Evolutionary conservation across 495 filamentous ascomycete genomes (phyloP).

Genomic region (Aspergillus campestris): DNA sequence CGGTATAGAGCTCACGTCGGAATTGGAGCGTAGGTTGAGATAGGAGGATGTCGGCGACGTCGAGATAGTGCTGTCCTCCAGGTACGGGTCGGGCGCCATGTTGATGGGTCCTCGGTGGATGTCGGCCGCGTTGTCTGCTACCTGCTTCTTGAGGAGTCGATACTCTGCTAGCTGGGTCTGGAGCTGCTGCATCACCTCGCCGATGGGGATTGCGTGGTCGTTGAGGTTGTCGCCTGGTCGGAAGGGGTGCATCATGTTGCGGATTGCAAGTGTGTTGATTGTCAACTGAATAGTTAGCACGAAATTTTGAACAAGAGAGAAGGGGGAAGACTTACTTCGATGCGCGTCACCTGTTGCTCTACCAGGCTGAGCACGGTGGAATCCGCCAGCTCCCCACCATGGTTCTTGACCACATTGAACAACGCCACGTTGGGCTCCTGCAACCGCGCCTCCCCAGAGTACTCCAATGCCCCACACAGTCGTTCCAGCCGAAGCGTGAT

Average conservation of each 20-base stretch:
- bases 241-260: slow-evolving; percentile 54
- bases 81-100: slow-evolving; percentile 10
- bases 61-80: slow-evolving; percentile 19
- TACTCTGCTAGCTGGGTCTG: slow-evolving; percentile 43
- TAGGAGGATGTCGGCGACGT: neutral
- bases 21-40: too few relatives aligned
- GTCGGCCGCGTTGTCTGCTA: slow-evolving; percentile 25
- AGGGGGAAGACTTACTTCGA: slow-evolving; percentile 61
- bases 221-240: slow-evolving; percentile 32
- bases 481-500: slow-evolving; percentile 84
- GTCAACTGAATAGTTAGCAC: slow-evolving; percentile 42
- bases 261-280: slow-evolving; percentile 55
- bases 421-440: slow-evolving; percentile 72
- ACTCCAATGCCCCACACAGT: slow-evolving; percentile 79
- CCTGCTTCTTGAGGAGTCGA: slow-evolving; percentile 39
- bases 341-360: slow-evolving; percentile 87
- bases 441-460: slow-evolving; percentile 44
- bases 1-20: too few relatives aligned
- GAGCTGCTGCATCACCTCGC: slow-evolving; percentile 39
- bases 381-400: slow-evolving; percentile 82
- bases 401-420: slow-evolving; percentile 71
- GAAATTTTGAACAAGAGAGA: neutral
- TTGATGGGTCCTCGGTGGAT: slow-evolving; percentile 17
- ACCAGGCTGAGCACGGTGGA: slow-evolving; percentile 75
- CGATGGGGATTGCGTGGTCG: slow-evolving; percentile 46